A percentile compares a stretch with the other conserved stretches of the same genome.
Conservation (phyloP, 2,329 filamentous ascomycete species). For the Ophiostoma ips region DNA sequence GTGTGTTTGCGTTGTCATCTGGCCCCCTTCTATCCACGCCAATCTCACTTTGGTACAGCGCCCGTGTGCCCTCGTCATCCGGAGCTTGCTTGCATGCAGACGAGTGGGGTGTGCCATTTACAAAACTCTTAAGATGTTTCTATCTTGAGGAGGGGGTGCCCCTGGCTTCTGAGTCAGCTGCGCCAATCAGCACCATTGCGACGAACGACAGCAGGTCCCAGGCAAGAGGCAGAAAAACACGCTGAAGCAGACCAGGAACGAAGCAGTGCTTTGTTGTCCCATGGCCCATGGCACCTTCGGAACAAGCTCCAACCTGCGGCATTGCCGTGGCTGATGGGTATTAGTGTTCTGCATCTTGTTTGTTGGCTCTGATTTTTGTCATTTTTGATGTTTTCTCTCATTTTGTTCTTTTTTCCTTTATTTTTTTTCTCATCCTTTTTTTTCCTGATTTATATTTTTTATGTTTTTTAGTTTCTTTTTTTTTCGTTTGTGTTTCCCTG, state of each 20-base stretch:
- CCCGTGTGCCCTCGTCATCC: no score
- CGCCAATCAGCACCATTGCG: not conserved
- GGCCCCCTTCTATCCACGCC: not conserved
- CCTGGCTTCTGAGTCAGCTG: no score
- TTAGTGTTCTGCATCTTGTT: no score
- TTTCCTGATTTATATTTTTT: not conserved
- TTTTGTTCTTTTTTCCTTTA: not conserved
- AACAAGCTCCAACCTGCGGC: not conserved
- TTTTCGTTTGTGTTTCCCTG: not conserved
- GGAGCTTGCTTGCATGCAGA: no score
- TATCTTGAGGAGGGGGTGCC: no score
- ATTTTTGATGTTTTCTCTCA: not conserved
- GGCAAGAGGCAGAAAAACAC: no score
- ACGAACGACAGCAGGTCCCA: no score
- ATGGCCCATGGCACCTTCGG: not conserved
- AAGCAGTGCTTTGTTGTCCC: not conserved
- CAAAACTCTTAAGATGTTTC: no score
- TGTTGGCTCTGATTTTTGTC: not conserved
- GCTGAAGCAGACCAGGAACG: not conserved
- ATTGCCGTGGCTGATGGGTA: no score
- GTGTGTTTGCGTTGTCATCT: slow-evolving; percentile 2
- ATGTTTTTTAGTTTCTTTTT: not conserved
- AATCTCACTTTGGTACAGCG: not conserved
- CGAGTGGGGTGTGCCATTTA: no score
- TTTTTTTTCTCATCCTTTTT: not conserved